phyloP scores from a whole-genome alignment of 2,329 filamentous ascomycete genomes.

The Trichoderma cornu-damae region DNA sequence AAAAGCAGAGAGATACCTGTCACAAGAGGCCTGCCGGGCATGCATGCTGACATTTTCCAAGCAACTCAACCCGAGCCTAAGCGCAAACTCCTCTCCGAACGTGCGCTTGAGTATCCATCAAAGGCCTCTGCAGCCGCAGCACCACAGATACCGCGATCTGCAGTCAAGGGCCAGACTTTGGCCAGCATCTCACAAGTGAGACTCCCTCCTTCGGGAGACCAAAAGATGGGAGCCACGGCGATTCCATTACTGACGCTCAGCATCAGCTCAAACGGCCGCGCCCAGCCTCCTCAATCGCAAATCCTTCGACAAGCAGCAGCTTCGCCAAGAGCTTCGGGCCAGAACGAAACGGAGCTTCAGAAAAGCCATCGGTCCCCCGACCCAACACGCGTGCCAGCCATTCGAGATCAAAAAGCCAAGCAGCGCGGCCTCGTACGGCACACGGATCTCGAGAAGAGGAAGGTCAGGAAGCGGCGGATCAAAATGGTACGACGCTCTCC shows the following conservation, averaged over 20 bases:
- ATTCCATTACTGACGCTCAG: conserved; percentile 9
- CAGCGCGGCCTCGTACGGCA: conserved; percentile 36
- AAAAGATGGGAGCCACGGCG: neutral
- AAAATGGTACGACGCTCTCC: conserved; percentile 34
- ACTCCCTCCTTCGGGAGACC: neutral
- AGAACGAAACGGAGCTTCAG: conserved; percentile 42
- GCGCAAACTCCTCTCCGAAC: conserved; percentile 53
- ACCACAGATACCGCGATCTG: conserved; percentile 38
- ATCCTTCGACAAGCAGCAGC: conserved; percentile 38
- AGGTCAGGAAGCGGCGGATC: conserved; percentile 33
- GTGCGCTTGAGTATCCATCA: conserved; percentile 46
- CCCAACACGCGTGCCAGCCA: conserved; percentile 44
- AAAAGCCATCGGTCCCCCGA: conserved; percentile 50
- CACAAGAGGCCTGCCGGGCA: neutral
- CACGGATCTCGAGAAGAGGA: conserved; percentile 39
- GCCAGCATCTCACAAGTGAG: conserved; percentile 30
- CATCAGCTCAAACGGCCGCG: conserved; percentile 37
- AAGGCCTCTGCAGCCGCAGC: conserved; percentile 38
- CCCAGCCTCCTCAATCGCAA: conserved; percentile 34
- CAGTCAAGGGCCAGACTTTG: conserved; percentile 43
- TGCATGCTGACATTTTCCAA: conserved; percentile 28
- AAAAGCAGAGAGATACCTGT: neutral
- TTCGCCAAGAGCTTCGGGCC: conserved; percentile 56
- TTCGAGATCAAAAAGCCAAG: conserved; percentile 39
- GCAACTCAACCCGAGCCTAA: conserved; percentile 54